Conservation (phyloP, 164 flowering plant genomes). For the Tinospora cordifolia region DNA sequence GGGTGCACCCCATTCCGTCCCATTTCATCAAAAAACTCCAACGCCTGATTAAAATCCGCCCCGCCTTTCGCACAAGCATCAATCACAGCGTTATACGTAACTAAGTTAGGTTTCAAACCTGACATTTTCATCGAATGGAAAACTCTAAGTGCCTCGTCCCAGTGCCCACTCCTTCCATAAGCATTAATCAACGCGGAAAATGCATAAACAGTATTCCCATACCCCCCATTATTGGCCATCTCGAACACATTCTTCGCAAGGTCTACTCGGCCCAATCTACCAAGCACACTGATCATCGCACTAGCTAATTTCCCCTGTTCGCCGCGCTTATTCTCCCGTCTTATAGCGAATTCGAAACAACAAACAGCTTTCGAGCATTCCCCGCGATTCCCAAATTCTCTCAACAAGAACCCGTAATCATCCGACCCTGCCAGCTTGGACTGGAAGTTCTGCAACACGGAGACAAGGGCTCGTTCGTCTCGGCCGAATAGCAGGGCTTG, state of each 20-base stretch:
- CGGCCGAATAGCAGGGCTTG: conserved; percentile 21
- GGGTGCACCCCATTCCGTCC: conserved; percentile 60
- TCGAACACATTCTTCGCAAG: conserved; percentile 63
- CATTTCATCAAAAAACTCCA: conserved; percentile 73
- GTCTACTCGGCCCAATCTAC: conserved; percentile 73
- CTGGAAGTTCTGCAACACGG: conserved; percentile 38
- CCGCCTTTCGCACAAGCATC: conserved; percentile 99
- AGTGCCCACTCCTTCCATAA: conserved; percentile 68
- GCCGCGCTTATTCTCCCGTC: conserved; percentile 39
- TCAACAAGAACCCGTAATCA: conserved; percentile 66
- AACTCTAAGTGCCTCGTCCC: conserved; percentile 57
- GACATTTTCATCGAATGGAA: conserved; percentile 62
- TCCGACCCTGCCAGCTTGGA: conserved; percentile 57
- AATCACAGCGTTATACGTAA: conserved; percentile 89
- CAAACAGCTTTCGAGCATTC: conserved; percentile 51
- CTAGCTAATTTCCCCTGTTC: conserved; percentile 86
- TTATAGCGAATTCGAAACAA: conserved; percentile 65
- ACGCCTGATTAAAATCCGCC: conserved; percentile 50
- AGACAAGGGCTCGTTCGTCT: conserved; percentile 27
- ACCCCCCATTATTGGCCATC: conserved; percentile 51
- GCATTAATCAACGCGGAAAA: conserved; percentile 88
- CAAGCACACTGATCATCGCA: conserved; percentile 77
- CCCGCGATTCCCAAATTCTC: conserved; percentile 82
- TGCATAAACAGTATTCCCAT: conserved; percentile 83
- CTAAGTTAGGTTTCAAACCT: conserved; percentile 83